Conservation (phyloP, 371 early-diverging fungal genomes). For the Lichtheimia ramosa region DNA sequence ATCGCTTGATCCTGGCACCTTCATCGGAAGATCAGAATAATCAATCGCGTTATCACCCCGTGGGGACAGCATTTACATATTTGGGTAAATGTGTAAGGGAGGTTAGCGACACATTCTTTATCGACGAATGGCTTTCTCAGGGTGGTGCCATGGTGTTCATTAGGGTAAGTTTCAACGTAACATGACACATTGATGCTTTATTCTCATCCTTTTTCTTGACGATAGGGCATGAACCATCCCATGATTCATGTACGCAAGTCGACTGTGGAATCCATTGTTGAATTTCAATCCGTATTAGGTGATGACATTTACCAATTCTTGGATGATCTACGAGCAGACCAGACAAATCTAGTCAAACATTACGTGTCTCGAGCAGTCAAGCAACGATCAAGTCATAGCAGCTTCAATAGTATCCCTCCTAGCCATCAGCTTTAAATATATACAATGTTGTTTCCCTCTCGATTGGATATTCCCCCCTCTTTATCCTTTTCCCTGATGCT, state of each 20-base stretch:
- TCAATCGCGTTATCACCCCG: slow-evolving; percentile 36
- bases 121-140: slow-evolving; percentile 42
- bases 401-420: slow-evolving; percentile 29
- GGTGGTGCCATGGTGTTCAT: slow-evolving; percentile 43
- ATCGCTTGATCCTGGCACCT: slow-evolving; percentile 28
- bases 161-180: slow-evolving; percentile 26
- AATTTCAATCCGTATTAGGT: slow-evolving; percentile 45
- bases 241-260: slow-evolving; percentile 46
- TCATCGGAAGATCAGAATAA: slow-evolving; percentile 13
- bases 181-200: neutral
- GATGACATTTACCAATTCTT: slow-evolving; percentile 42
- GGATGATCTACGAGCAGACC: slow-evolving; percentile 45
- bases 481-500: slow-evolving; percentile 5
- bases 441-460: neutral
- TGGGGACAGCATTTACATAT: slow-evolving; percentile 49
- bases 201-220: neutral
- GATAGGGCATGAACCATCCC: slow-evolving; percentile 44
- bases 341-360: slow-evolving; percentile 37
- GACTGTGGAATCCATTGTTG: slow-evolving; percentile 48
- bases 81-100: slow-evolving; percentile 44
- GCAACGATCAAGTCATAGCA: slow-evolving; percentile 37
- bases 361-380: slow-evolving; percentile 46
- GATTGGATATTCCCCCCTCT: neutral
- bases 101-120: slow-evolving; percentile 32
- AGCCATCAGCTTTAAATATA: neutral